Conservation (phyloP, 1,139 yeast genomes). For the Ogataea hybrid region DNA sequence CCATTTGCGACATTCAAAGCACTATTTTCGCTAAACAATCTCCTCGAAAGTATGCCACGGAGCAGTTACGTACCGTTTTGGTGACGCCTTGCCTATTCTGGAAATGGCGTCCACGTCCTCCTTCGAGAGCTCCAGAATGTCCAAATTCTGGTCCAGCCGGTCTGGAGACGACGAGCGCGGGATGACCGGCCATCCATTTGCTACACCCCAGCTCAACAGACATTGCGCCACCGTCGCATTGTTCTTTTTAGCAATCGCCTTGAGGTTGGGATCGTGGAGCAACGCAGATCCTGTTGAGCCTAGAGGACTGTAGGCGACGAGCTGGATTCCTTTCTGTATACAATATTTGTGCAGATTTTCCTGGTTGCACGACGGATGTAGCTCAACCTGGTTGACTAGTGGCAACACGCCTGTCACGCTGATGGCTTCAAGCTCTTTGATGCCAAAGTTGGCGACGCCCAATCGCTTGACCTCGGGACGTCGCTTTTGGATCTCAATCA, state of each 20-base stretch:
- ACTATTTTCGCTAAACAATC: background rate
- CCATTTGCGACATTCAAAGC: too few species aligned
- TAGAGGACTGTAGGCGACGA: conserved; percentile 61
- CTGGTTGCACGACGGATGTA: conserved; percentile 59
- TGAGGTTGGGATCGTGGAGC: conserved; percentile 40
- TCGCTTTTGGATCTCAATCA: conserved; percentile 42
- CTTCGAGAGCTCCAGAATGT: conserved; percentile 7
- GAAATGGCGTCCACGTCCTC: conserved; percentile 15
- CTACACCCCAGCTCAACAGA: conserved; percentile 49
- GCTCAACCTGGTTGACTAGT: conserved; percentile 54
- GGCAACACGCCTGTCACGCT: conserved; percentile 44
- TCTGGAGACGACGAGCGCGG: conserved; percentile 20
- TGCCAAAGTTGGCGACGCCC: conserved; percentile 58
- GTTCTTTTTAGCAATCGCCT: conserved; percentile 43
- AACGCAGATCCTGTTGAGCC: conserved; percentile 57
- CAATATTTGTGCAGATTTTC: conserved; percentile 44
- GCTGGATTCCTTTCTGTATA: conserved; percentile 40
- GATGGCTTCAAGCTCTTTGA: conserved; percentile 42
- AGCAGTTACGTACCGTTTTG: conserved; percentile 12
- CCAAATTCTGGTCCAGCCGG: conserved; percentile 14
- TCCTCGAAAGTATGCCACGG: conserved; percentile 9
- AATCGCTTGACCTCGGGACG: conserved; percentile 43
- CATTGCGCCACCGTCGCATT: conserved; percentile 44
- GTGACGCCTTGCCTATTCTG: conserved; percentile 11
- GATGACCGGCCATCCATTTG: conserved; percentile 27